Evolutionary conservation across 1,139 yeast species (phyloP), one percentile per base, ranked within the genome.

Genomic region (Hyphopichia fennica): DNA sequence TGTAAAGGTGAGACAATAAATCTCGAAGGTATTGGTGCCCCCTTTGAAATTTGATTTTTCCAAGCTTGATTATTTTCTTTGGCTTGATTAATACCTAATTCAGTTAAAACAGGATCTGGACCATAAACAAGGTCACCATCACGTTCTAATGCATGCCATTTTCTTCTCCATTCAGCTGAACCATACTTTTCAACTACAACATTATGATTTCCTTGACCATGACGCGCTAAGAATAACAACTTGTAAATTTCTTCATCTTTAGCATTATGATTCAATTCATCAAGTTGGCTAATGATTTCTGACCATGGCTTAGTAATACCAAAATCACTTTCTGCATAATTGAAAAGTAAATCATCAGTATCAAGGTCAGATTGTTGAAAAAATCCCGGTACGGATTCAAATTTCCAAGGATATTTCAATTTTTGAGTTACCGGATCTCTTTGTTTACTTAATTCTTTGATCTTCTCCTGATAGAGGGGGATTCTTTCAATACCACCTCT

Each of bases 181-280:
- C 90, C 89, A 56, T 83, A 84, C 45, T 75, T 74, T 30, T 64
- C 64, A 34, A 81, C 78, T 8, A 81, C 81, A 25, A 73, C 66
- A 50, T 87, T 87, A 57, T 87, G 95, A 60, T 69, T 81, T 0
- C 95, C 95, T 60, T 87, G 88, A 7, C 95, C 95, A 52, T 87
- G 95, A 51, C 95, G 73, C 2, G 88, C 90, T 39, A 83, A 67
- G 42, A 81, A 77, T 17, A 85, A 51, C 38, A 85, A 57, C 56
- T 84, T 84, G 58, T 84, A 82, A 27, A 56, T 54, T 35, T 65
- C 79, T 43, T 76, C 67, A 1, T 51, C 51, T 0, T 51, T 55
- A 7, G 75, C 66, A 1, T 51, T 37, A 2, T 47, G 49, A 48
- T 81, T 80, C 52, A 82, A 62, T 9, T 56, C 44, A 1, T 57